phyloP scores from a whole-genome alignment of 352 stramenopile genomes.

The Phytophthora quininea region DNA sequence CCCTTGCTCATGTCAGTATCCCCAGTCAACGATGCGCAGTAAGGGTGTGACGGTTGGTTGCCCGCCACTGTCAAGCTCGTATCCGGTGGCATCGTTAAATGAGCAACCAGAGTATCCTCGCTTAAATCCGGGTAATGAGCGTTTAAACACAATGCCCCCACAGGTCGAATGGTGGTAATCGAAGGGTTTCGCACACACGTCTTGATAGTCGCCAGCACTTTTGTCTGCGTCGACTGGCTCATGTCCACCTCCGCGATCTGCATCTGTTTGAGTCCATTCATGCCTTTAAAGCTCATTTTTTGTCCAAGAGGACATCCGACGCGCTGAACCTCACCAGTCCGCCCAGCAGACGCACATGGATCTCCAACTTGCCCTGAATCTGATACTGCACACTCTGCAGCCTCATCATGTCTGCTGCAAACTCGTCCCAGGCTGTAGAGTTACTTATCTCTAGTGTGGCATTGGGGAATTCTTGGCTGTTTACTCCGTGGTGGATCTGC shows the following conservation, averaged over 20 bases:
- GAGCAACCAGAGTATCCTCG: slow-evolving; percentile 52
- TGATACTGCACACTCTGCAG: slow-evolving; percentile 46
- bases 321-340: slow-evolving; percentile 59
- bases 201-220: slow-evolving; percentile 73
- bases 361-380: slow-evolving; percentile 51
- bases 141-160: slow-evolving; percentile 70
- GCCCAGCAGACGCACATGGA: slow-evolving; percentile 59
- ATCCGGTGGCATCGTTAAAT: slow-evolving; percentile 46
- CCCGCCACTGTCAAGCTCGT: slow-evolving; percentile 51
- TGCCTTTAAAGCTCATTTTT: slow-evolving; percentile 59
- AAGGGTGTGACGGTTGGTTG: slow-evolving; percentile 58
- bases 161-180: slow-evolving; percentile 64
- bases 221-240: slow-evolving; percentile 58
- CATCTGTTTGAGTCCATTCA: slow-evolving; percentile 70
- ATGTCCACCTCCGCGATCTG: slow-evolving; percentile 67
- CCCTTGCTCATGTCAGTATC: slow-evolving; percentile 42
- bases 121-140: slow-evolving; percentile 56
- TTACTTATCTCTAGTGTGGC: slow-evolving; percentile 63
- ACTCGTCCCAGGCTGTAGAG: slow-evolving; percentile 62
- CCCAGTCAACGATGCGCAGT: slow-evolving; percentile 44
- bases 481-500: slow-evolving; percentile 54
- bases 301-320: slow-evolving; percentile 56
- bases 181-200: slow-evolving; percentile 87
- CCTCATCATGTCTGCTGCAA: slow-evolving; percentile 75
- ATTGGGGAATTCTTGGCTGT: slow-evolving; percentile 50